phyloP scores from a whole-genome alignment of 495 filamentous ascomycete species.

The Xylaria longipes region DNA sequence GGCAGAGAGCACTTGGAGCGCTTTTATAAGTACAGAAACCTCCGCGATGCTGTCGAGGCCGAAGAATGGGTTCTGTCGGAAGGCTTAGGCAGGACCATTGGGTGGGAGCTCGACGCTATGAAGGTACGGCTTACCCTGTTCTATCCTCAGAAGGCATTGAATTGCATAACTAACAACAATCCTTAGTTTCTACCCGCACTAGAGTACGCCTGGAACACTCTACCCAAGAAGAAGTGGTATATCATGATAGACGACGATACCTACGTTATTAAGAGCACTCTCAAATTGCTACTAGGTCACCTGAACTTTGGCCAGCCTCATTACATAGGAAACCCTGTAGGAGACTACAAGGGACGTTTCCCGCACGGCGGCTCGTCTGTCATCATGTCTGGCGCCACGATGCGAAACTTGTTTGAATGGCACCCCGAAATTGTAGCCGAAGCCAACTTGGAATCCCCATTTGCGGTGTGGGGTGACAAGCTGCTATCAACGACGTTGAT shows the following conservation, averaged over 20 bases:
- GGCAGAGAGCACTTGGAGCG: conserved; percentile 37
- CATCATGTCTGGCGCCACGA: conserved; percentile 50
- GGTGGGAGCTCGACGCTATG: conserved; percentile 58
- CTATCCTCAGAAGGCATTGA: not conserved
- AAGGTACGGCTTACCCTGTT: conserved; percentile 43
- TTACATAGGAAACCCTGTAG: conserved; percentile 58
- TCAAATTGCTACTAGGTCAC: conserved; percentile 46
- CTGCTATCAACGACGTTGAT: conserved; percentile 50
- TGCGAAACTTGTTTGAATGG: conserved; percentile 42
- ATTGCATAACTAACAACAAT: conserved; percentile 23
- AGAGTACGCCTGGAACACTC: conserved; percentile 47
- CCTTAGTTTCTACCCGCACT: conserved; percentile 51
- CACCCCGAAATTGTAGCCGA: conserved; percentile 40
- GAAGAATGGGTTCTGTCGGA: conserved; percentile 45
- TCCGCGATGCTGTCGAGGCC: conserved; percentile 43
- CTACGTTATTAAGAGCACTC: conserved; percentile 49
- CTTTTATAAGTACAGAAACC: conserved; percentile 44
- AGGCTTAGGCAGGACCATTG: conserved; percentile 43
- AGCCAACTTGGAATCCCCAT: conserved; percentile 46
- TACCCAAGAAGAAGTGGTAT: conserved; percentile 58
- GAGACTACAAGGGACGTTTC: conserved; percentile 54
- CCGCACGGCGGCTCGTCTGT: conserved; percentile 56
- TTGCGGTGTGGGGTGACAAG: conserved; percentile 51
- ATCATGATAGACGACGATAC: conserved; percentile 57
- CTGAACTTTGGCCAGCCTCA: conserved; percentile 47